phyloP scores from a whole-genome alignment of 106 monocot genomes.

The Dendrobium chrysotoxum region DNA sequence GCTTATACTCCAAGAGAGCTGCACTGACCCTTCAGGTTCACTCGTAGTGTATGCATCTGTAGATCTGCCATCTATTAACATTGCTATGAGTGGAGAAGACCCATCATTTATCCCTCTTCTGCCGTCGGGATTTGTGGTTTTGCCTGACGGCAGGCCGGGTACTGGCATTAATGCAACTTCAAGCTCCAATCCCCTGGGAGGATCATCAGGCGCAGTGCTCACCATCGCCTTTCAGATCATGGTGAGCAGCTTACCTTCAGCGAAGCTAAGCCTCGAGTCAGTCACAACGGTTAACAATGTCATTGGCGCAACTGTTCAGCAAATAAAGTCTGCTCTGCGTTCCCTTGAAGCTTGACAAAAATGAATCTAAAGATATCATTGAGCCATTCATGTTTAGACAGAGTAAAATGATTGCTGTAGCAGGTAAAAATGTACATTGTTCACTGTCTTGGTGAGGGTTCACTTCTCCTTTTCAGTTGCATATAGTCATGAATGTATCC shows the following conservation, averaged over 20 bases:
- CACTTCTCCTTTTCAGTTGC: not conserved
- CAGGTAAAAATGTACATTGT: not conserved
- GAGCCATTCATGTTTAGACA: not conserved
- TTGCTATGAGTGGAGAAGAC: conserved; percentile 78
- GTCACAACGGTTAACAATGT: conserved; percentile 69
- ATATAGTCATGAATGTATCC: not conserved
- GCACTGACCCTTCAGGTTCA: conserved; percentile 68
- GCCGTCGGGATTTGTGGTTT: conserved; percentile 76
- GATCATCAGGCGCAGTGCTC: conserved; percentile 42
- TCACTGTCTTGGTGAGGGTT: not conserved
- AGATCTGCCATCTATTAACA: conserved; percentile 54
- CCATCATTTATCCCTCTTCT: conserved; percentile 64
- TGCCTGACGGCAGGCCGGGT: conserved; percentile 47
- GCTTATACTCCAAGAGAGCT: conserved; percentile 93
- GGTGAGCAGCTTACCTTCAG: conserved; percentile 65
- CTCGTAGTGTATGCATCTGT: conserved; percentile 76
- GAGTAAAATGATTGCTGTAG: not conserved
- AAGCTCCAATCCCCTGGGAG: conserved; percentile 38
- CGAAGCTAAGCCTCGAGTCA: conserved; percentile 72
- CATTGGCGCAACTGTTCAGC: conserved; percentile 76
- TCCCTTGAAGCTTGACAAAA: conserved; percentile 16
- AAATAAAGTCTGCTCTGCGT: conserved; percentile 81
- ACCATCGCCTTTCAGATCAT: conserved; percentile 86
- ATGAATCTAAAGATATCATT: no score
- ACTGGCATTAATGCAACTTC: conserved; percentile 26